Conservation (phyloP, 257 asterid genomes). For the Solanum peruvianum region DNA sequence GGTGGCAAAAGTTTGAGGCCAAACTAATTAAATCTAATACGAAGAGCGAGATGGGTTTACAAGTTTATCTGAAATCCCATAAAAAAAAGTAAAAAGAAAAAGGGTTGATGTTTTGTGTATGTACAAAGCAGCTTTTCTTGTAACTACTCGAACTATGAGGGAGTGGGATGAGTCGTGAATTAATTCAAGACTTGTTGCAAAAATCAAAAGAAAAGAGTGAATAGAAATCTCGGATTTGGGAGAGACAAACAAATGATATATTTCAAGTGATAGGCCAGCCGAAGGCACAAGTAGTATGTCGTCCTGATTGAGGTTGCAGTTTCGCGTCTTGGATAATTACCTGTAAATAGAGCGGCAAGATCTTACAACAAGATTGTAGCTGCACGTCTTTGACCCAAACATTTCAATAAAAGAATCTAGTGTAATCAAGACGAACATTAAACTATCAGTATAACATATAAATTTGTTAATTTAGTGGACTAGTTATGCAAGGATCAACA, state of each 20-base stretch:
- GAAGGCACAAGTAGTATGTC: not conserved
- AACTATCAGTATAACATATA: not conserved
- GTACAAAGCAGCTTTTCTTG: no score
- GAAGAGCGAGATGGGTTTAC: not conserved
- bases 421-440: not conserved
- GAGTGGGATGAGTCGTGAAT: not conserved
- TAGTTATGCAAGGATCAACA: not conserved
- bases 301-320: not conserved
- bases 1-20: not conserved
- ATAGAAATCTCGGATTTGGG: not conserved
- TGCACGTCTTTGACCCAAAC: not conserved
- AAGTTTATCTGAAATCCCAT: not conserved
- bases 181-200: not conserved
- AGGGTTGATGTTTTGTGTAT: not conserved
- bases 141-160: not conserved
- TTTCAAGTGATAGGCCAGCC: not conserved
- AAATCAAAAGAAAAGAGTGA: not conserved
- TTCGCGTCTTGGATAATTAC: not conserved
- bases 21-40: not conserved
- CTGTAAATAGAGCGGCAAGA: not conserved
- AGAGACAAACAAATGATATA: not conserved
- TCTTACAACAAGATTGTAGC: not conserved
- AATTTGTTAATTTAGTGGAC: not conserved
- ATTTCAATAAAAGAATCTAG: not conserved
- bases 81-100: not conserved